Base-by-base conservation (phyloP, 2,329 filamentous ascomycete species). In the Arthrobotrys iridis region DNA sequence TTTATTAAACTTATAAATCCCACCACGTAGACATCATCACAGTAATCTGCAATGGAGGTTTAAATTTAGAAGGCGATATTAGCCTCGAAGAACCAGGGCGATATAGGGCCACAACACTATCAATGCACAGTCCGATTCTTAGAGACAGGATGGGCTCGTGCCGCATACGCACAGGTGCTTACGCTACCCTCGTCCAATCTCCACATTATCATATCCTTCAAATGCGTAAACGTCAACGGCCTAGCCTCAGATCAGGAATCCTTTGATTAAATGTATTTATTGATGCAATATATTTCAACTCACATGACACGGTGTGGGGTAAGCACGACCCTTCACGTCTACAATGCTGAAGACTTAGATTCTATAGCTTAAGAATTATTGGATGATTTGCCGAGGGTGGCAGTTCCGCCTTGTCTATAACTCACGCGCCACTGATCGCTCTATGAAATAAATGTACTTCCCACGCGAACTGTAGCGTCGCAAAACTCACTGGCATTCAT, bases 161-260 rank as follows among this genome's bases (percentile, higher is more conserved):
- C 58, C 58, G 43, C 43, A 35, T 35, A 18, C 4, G 6, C 40
- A 18, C 57, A 46, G 46, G 26, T 26, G 45, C 58, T 63, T 48
- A 63, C 58, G 58, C 50, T 26, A 43, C 30, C 22, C 41, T 22
- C 10, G 10, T 37, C 30, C 5, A 30, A 35, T 55, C 30, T 20
- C 8, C 20, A 20, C 20, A 35, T 40, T 37, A 22, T 15, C 18
- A 15, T 35, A 37, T 37, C 50, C 30, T 37, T 22, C 18, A 18
- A 15, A 11, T 37, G 24, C 50, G 30, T 37, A 15, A n/a, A 37
- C 50, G 30, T 37, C 8, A n/a, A 24, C 30, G 18, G 15, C 18
- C 18, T 11, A 2, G 50, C 6, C n/a, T n/a, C 2, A 37, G 11
- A 22, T n/a, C 2, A 37, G 11, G 11, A n/a, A 55, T 55, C 30